phyloP scores from a whole-genome alignment of 2,329 filamentous ascomycete genomes.

The Nemania sp. region DNA sequence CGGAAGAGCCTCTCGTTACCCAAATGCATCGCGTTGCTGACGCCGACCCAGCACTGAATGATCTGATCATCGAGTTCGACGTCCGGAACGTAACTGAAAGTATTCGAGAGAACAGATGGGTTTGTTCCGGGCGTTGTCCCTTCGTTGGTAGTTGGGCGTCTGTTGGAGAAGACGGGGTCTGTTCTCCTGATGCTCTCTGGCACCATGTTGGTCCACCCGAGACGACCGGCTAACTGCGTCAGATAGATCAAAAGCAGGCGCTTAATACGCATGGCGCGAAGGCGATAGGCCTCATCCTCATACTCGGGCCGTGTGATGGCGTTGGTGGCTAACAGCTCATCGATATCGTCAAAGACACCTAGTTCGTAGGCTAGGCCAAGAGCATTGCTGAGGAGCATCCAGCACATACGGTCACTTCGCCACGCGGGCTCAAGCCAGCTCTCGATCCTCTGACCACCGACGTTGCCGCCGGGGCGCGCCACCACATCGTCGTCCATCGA shows the following conservation, averaged over 20 bases:
- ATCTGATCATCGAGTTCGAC: slow-evolving; percentile 76
- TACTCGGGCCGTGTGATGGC: slow-evolving; percentile 73
- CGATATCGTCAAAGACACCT: slow-evolving; percentile 93
- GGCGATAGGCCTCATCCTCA: slow-evolving; percentile 80
- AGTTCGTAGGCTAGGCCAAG: slow-evolving; percentile 92
- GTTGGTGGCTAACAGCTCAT: slow-evolving; percentile 72
- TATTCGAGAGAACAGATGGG: slow-evolving; percentile 66
- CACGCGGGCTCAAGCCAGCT: slow-evolving; percentile 97
- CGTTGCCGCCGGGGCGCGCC: slow-evolving; percentile 63
- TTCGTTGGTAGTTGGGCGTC: slow-evolving; percentile 64
- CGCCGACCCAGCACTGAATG: slow-evolving; percentile 91
- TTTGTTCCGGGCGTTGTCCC: slow-evolving; percentile 72
- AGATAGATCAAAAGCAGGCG: slow-evolving; percentile 90
- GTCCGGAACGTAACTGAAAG: slow-evolving; percentile 75
- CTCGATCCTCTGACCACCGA: slow-evolving; percentile 87
- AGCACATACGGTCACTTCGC: slow-evolving; percentile 95
- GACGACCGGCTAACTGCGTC: slow-evolving; percentile 90
- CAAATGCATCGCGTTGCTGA: slow-evolving; percentile 91
- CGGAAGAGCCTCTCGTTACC: slow-evolving; percentile 91
- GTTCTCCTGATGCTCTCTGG: slow-evolving; percentile 73
- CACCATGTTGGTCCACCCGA: slow-evolving; percentile 95
- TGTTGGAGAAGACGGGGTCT: slow-evolving; percentile 67
- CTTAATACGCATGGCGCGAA: slow-evolving; percentile 84
- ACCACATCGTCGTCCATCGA: slow-evolving; percentile 58
- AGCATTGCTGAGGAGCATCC: slow-evolving; percentile 95